phyloP scores from a whole-genome alignment of 2,329 filamentous ascomycete genomes.

The Colletotrichum graminicola region DNA sequence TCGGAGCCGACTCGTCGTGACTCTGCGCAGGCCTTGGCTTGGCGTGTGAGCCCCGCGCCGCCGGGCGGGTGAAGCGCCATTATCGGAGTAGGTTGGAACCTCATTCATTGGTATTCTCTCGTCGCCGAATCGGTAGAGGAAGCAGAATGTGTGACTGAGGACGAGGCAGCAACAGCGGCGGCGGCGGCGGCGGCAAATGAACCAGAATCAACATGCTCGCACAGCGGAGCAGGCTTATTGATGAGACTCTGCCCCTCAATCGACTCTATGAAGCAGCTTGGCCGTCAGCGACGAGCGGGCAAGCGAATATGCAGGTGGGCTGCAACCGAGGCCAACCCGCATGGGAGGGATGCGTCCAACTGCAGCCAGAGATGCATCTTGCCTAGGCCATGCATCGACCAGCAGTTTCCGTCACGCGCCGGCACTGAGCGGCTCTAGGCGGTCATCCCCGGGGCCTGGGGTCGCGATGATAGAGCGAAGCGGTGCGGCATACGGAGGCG shows the following conservation, averaged over 20 bases:
- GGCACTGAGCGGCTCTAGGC: conserved; percentile 16
- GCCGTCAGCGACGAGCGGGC: conserved; percentile 16
- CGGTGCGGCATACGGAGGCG: background rate
- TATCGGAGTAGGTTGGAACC: background rate
- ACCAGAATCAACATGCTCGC: background rate
- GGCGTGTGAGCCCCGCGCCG: background rate
- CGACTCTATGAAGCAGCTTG: background rate
- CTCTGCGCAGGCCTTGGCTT: background rate
- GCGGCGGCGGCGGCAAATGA: background rate
- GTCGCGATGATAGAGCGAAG: background rate
- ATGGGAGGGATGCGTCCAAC: conserved; percentile 31
- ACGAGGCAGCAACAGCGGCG: background rate
- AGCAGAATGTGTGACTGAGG: conserved; percentile 1
- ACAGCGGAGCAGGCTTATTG: background rate
- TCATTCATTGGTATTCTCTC: conserved; percentile 25
- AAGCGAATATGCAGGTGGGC: conserved; percentile 11
- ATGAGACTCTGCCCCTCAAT: background rate
- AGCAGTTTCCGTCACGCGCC: conserved; percentile 28
- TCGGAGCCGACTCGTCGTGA: background rate
- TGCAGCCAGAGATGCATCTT: conserved; percentile 32
- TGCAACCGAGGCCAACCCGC: conserved; percentile 20
- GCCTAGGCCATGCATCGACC: conserved; percentile 16
- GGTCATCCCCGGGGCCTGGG: conserved; percentile 5
- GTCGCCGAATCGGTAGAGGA: background rate
- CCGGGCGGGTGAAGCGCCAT: background rate